These are phyloP conservation scores for Carpinus viminea DNA, from an alignment of 306 rosid species.

Conservation along the genomic window DNA sequence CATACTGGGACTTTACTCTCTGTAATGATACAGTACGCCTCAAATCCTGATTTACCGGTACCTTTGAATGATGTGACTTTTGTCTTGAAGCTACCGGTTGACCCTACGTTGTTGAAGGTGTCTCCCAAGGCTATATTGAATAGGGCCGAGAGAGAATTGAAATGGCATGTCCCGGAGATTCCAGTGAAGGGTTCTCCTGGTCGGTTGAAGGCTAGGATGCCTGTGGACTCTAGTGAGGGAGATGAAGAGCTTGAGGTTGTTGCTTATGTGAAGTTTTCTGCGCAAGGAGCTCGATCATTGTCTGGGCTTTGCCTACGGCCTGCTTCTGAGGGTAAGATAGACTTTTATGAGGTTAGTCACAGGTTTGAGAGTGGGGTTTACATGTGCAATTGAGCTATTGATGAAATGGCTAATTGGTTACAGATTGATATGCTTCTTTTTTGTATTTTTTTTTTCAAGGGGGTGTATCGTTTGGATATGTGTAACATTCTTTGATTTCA, in stretches of 20 bases:
- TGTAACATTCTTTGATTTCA: conserved; percentile 52
- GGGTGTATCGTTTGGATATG: conserved; percentile 46
- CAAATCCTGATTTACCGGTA: conserved; percentile 68
- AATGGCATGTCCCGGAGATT: conserved; percentile 81
- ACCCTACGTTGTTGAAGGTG: conserved; percentile 82
- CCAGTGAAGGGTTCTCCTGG: conserved; percentile 78
- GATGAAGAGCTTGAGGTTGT: conserved; percentile 80
- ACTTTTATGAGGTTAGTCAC: conserved; percentile 85
- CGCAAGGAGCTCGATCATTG: conserved; percentile 58
- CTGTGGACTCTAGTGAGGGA: conserved; percentile 67
- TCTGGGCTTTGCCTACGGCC: conserved; percentile 79
- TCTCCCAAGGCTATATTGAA: conserved; percentile 90
- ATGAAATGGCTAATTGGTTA: conserved; percentile 30
- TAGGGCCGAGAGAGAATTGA: conserved; percentile 80
- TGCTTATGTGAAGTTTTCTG: conserved; percentile 72
- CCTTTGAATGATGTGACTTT: conserved; percentile 84
- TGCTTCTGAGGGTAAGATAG: conserved; percentile 80
- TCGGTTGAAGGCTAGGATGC: conserved; percentile 82
- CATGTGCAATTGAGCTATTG: conserved; percentile 67
- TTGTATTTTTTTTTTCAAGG: conserved; percentile 29
- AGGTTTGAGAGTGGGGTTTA: conserved; percentile 77
- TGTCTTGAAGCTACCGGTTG: conserved; percentile 73
- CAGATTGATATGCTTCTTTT: conserved; percentile 32
- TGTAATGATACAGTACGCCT: conserved; percentile 85
- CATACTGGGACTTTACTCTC: conserved; percentile 84